Percentiles rank a stretch among this genome's conserved stretches.
phyloP scores from a whole-genome alignment of 176 grass and related monocot genomes.

The Tuctoria greenei region DNA sequence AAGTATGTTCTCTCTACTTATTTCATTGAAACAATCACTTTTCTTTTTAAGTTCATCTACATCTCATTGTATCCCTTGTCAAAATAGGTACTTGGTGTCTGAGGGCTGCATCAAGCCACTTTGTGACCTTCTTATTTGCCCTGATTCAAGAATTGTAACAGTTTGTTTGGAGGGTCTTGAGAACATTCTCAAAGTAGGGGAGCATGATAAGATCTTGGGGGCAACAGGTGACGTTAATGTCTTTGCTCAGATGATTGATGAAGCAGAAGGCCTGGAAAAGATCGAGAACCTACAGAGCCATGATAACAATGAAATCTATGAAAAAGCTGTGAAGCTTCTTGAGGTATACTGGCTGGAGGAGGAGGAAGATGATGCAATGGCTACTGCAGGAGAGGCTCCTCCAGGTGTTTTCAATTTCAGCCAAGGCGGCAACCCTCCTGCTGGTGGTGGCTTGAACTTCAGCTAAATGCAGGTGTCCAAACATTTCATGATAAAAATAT shows the following conservation, averaged over 20 bases:
- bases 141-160: slow-evolving; percentile 77
- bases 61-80: slow-evolving; percentile 11
- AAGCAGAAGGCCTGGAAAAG: slow-evolving; percentile 88
- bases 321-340: slow-evolving; percentile 93
- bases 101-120: slow-evolving; percentile 87
- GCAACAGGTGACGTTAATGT: slow-evolving; percentile 50
- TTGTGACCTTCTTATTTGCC: slow-evolving; percentile 77
- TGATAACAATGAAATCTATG: slow-evolving; percentile 89
- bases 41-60: background rate
- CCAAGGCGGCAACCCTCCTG: slow-evolving; percentile 46
- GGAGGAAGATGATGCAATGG: slow-evolving; percentile 90
- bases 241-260: slow-evolving; percentile 79
- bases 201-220: slow-evolving; percentile 63
- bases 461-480: slow-evolving; percentile 47
- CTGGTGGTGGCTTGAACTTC: slow-evolving; percentile 70
- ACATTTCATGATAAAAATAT: background rate
- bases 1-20: slow-evolving; percentile 46
- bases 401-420: slow-evolving; percentile 61
- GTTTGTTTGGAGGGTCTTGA: slow-evolving; percentile 95
- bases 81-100: slow-evolving; percentile 55
- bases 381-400: slow-evolving; percentile 43
- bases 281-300: slow-evolving; percentile 90
- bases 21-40: background rate
- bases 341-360: slow-evolving; percentile 89
- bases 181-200: slow-evolving; percentile 90